Evolutionary conservation across 768 basidiomycete genomes (phyloP).

Genomic region (Sutorius australiensis): DNA sequence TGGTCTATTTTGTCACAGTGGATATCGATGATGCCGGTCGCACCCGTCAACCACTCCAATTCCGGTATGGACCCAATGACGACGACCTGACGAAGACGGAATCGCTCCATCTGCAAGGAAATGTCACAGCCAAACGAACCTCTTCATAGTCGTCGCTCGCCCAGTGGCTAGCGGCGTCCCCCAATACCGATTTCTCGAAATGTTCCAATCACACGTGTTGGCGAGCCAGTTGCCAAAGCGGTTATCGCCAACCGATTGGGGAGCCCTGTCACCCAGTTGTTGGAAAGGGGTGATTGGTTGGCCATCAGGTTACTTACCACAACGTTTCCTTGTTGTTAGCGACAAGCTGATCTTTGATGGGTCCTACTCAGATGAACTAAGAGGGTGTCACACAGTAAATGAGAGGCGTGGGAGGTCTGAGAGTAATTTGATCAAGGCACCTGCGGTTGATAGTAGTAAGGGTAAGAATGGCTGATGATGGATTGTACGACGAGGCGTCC

Average conservation of each 20-base stretch:
- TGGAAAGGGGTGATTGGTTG: neutral
- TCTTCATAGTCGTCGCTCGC: constrained; percentile 90
- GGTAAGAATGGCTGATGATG: constrained; percentile 86
- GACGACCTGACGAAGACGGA: constrained; percentile 51
- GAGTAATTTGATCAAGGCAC: neutral
- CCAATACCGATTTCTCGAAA: constrained; percentile 99
- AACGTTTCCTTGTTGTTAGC: constrained; percentile 85
- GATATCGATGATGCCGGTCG: constrained; percentile 79
- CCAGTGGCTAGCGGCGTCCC: constrained; percentile 98
- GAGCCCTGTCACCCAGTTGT: constrained; percentile 62
- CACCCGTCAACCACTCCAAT: constrained; percentile 81
- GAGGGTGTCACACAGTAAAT: constrained; percentile 94
- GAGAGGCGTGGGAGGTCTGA: constrained; percentile 88
- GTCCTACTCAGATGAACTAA: constrained; percentile 92
- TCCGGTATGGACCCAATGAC: constrained; percentile 86
- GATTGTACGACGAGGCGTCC: constrained; percentile 86
- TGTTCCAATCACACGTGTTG: constrained; percentile 97
- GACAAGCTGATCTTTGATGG: constrained; percentile 82
- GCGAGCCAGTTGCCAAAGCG: constrained; percentile 97
- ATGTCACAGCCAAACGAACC: constrained; percentile 33
- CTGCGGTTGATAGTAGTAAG: constrained; percentile 57
- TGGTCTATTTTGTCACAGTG: constrained; percentile 95
- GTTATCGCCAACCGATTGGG: constrained; percentile 83
- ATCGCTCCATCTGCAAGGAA: neutral
- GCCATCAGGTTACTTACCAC: constrained; percentile 52